Percentiles rank a stretch among this genome's conserved stretches.
phyloP scores from a whole-genome alignment of 2,329 filamentous ascomycete genomes.

The Calonectria leucothoes region DNA sequence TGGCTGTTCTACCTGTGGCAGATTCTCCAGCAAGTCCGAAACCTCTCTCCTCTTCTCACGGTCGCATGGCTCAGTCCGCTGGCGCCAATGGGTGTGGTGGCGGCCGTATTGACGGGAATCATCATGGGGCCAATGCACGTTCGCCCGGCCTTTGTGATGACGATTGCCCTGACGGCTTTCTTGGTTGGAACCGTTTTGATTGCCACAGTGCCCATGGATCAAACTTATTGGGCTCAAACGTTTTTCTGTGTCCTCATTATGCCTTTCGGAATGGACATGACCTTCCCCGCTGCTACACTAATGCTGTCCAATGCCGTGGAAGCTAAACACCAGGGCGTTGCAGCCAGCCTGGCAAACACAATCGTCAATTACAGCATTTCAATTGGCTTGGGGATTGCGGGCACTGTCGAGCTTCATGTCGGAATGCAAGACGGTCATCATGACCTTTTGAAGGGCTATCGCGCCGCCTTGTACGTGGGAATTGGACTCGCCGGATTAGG shows the following conservation, averaged over 20 bases:
- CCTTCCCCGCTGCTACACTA: neutral
- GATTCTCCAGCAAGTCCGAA: neutral
- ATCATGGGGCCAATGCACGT: neutral
- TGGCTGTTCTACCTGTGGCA: neutral
- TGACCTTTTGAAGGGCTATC: neutral
- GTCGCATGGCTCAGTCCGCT: neutral
- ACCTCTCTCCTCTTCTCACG: neutral
- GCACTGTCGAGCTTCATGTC: neutral
- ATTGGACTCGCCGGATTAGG: neutral
- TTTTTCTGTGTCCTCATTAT: neutral
- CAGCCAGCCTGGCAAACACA: neutral
- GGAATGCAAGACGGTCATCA: neutral
- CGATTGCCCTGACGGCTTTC: neutral
- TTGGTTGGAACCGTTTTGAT: neutral
- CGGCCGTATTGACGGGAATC: neutral
- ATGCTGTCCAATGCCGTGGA: neutral
- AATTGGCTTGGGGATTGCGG: neutral
- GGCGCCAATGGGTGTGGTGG: neutral
- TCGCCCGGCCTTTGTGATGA: neutral
- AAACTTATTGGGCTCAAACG: neutral
- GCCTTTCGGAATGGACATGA: neutral
- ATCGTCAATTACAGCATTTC: neutral
- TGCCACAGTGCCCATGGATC: neutral
- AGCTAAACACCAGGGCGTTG: neutral
- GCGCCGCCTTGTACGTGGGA: neutral